These are phyloP conservation scores for Emergomyces orientalis DNA, from an alignment of 2,329 filamentous ascomycete genomes.

Conservation along the genomic window DNA sequence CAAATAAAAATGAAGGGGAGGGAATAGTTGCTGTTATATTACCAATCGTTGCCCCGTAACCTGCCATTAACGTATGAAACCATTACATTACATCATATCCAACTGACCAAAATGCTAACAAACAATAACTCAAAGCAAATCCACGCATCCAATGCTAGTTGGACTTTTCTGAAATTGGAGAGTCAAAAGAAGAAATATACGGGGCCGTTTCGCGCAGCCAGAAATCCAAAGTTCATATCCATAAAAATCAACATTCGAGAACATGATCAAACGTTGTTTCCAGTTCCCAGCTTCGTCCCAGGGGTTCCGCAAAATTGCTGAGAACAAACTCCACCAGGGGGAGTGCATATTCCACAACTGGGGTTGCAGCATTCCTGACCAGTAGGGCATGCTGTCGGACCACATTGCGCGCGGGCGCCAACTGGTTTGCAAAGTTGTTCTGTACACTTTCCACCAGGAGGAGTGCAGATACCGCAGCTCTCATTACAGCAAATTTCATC, in stretches of 20 bases:
- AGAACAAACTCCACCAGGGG: background rate
- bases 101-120: background rate
- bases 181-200: background rate
- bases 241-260: background rate
- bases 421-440: background rate
- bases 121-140: background rate
- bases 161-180: background rate
- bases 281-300: background rate
- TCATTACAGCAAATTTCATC: constrained; percentile 5
- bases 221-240: background rate
- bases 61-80: background rate
- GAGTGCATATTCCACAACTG: constrained; percentile 4
- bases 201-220: background rate
- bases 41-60: background rate
- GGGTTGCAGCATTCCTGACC: constrained; percentile 3
- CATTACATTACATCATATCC: background rate
- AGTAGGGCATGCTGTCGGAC: background rate
- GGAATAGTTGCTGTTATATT: background rate
- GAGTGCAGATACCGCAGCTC: constrained; percentile 4
- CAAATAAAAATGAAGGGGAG: background rate
- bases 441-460: constrained; percentile 2
- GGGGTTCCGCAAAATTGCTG: background rate
- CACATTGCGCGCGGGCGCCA: background rate
- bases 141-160: background rate
- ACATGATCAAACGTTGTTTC: background rate